Conservation (phyloP, 208 protist genomes). For the Vickermania spadyakhi region DNA sequence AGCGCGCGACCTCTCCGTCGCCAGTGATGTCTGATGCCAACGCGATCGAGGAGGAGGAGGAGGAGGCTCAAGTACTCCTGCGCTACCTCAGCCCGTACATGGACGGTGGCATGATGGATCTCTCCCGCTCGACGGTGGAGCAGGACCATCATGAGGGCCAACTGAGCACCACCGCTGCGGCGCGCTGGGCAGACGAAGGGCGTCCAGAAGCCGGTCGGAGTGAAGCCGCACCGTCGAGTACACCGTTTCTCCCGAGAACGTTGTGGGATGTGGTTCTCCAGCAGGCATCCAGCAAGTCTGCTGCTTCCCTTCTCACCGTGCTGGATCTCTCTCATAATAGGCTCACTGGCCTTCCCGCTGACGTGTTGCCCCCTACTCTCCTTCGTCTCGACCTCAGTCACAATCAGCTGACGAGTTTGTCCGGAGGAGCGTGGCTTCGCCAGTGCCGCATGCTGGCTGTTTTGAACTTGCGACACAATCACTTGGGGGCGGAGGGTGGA, state of each 20-base stretch:
- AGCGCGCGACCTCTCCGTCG: too few species aligned
- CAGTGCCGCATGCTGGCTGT: conserved; percentile 72
- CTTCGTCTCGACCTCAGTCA: conserved; percentile 74
- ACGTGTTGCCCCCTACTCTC: conserved; percentile 42
- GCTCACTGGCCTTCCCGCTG: conserved; percentile 22
- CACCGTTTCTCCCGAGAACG: too few species aligned
- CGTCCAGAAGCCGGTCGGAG: too few species aligned
- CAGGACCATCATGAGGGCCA: conserved; percentile 8
- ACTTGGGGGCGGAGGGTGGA: conserved; percentile 31
- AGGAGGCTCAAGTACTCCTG: conserved; percentile 15
- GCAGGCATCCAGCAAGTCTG: too few species aligned
- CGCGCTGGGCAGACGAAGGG: conserved; percentile 13
- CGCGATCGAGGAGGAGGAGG: neutral
- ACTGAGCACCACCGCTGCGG: conserved; percentile 6
- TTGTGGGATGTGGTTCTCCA: too few species aligned
- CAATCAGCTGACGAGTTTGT: conserved; percentile 45
- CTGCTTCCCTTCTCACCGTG: conserved; percentile 76
- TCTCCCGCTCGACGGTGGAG: conserved; percentile 23
- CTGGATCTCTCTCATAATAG: conserved; percentile 59
- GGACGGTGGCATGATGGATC: conserved; percentile 54
- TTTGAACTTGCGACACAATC: conserved; percentile 69
- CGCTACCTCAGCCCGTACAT: conserved; percentile 55
- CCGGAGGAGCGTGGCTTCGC: conserved; percentile 19
- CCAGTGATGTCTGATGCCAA: too few species aligned
- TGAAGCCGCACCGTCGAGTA: too few species aligned